Conservation (phyloP, 2,329 filamentous ascomycete genomes). For the Beauveria medogensis region DNA sequence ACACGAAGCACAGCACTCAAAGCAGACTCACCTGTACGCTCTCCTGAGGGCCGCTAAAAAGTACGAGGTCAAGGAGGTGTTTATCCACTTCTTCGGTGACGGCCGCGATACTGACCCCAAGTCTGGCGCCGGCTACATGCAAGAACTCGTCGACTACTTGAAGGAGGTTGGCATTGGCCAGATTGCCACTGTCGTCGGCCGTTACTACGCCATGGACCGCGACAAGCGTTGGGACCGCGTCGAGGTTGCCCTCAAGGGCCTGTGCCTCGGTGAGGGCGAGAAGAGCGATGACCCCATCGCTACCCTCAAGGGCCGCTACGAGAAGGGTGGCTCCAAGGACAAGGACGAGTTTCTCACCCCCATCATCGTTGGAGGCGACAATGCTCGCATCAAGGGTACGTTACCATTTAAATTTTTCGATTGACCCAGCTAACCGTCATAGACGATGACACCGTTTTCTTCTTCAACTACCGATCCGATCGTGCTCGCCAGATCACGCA, state of each 20-base stretch:
- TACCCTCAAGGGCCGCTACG: slow-evolving; percentile 81
- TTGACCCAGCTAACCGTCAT: background rate
- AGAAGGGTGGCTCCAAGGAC: slow-evolving; percentile 58
- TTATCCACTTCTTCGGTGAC: slow-evolving; percentile 98
- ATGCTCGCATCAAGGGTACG: slow-evolving; percentile 74
- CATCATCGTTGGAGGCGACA: slow-evolving; percentile 85
- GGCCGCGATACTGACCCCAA: slow-evolving; percentile 97
- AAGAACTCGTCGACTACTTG: slow-evolving; percentile 71
- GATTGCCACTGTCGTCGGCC: slow-evolving; percentile 85
- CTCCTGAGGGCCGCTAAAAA: slow-evolving; percentile 87
- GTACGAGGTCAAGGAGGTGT: slow-evolving; percentile 79
- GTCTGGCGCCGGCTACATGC: slow-evolving; percentile 79
- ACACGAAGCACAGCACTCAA: slow-evolving; percentile 60
- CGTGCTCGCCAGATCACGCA: slow-evolving; percentile 95
- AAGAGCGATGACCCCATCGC: slow-evolving; percentile 74
- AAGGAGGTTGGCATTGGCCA: slow-evolving; percentile 82
- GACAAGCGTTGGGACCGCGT: slow-evolving; percentile 98
- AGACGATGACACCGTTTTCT: slow-evolving; percentile 94
- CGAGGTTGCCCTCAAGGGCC: slow-evolving; percentile 79
- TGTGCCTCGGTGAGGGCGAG: slow-evolving; percentile 82
- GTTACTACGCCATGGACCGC: slow-evolving; percentile 98
- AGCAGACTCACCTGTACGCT: slow-evolving; percentile 86
- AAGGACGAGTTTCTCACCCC: slow-evolving; percentile 98
- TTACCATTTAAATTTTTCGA: background rate
- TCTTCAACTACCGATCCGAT: slow-evolving; percentile 99